These are phyloP conservation scores for Protomyces pachydermus DNA, from an alignment of 1,139 yeast species.

Conservation along the genomic window DNA sequence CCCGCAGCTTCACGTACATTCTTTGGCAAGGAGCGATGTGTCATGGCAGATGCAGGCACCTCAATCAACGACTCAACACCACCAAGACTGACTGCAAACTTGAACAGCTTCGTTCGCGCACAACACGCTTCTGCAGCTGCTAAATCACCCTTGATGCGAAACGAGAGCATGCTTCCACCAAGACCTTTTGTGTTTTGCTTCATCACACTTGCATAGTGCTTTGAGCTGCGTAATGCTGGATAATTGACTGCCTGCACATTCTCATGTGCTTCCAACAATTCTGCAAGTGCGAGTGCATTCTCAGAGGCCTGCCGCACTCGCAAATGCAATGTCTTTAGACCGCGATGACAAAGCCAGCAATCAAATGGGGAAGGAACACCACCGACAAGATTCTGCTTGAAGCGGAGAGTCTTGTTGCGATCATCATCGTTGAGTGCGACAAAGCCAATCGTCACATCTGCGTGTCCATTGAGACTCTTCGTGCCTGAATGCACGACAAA, in stretches of 20 bases:
- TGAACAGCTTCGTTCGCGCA: conserved; percentile 67
- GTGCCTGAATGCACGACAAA: conserved; percentile 84
- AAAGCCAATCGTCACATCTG: conserved; percentile 85
- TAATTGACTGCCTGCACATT: conserved; percentile 65
- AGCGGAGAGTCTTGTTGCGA: conserved; percentile 60
- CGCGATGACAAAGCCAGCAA: conserved; percentile 90
- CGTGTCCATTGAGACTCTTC: conserved; percentile 86
- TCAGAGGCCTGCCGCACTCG: conserved; percentile 66
- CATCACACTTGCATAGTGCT: conserved; percentile 57
- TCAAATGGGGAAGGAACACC: conserved; percentile 87
- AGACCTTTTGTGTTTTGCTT: conserved; percentile 78
- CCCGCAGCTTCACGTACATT: conserved; percentile 76
- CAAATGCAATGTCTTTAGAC: conserved; percentile 79
- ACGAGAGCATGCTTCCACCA: conserved; percentile 91
- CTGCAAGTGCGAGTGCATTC: conserved; percentile 67
- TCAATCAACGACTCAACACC: conserved; percentile 83
- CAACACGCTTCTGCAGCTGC: conserved; percentile 70
- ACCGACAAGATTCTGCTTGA: conserved; percentile 82
- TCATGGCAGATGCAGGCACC: conserved; percentile 79
- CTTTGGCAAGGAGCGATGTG: conserved; percentile 85
- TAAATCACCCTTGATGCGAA: conserved; percentile 79
- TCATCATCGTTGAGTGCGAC: conserved; percentile 62
- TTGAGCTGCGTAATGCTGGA: conserved; percentile 70
- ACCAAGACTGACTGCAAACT: conserved; percentile 85
- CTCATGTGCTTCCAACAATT: conserved; percentile 52